Percentiles rank a stretch among this genome's conserved stretches.
Conservation (phyloP, 192 early-diverging fungal species). For the Radiomyces spectabilis region DNA sequence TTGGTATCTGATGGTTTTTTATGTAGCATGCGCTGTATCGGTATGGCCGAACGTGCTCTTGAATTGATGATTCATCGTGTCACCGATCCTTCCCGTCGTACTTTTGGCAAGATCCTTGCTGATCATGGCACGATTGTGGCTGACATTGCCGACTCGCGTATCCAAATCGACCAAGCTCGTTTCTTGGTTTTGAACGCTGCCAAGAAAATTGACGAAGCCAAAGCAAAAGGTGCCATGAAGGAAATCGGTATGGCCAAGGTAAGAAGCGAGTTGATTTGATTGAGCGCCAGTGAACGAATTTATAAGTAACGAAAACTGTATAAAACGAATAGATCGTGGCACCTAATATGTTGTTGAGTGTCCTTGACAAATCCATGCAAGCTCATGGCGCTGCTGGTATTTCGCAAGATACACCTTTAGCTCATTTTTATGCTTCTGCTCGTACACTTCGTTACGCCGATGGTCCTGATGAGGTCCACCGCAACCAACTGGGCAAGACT, state of each 20-base stretch:
- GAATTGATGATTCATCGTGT: slow-evolving; percentile 79
- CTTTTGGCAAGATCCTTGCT: slow-evolving; percentile 82
- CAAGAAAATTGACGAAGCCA: slow-evolving; percentile 79
- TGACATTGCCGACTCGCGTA: slow-evolving; percentile 79
- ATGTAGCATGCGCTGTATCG: slow-evolving; percentile 93
- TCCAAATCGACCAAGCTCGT: slow-evolving; percentile 87
- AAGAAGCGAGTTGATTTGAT: neutral
- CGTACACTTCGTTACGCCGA: slow-evolving; percentile 88
- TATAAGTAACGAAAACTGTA: too few relatives aligned
- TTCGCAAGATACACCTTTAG: slow-evolving; percentile 76
- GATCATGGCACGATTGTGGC: slow-evolving; percentile 78
- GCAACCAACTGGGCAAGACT: slow-evolving; percentile 71
- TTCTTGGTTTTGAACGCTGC: slow-evolving; percentile 93
- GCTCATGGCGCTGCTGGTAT: slow-evolving; percentile 90
- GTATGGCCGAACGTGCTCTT: slow-evolving; percentile 87
- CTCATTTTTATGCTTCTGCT: slow-evolving; percentile 71
- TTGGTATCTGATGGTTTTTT: neutral
- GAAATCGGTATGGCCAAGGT: slow-evolving; percentile 98
- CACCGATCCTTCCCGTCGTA: slow-evolving; percentile 66
- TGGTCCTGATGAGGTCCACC: slow-evolving; percentile 49
- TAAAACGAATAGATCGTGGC: slow-evolving; percentile 55
- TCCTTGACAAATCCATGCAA: slow-evolving; percentile 92
- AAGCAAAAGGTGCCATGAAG: slow-evolving; percentile 83
- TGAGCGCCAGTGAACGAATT: neutral
- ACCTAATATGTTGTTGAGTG: slow-evolving; percentile 64